phyloP scores from a whole-genome alignment of 371 early-diverging fungal genomes.

The Syncephalastrum monosporum region DNA sequence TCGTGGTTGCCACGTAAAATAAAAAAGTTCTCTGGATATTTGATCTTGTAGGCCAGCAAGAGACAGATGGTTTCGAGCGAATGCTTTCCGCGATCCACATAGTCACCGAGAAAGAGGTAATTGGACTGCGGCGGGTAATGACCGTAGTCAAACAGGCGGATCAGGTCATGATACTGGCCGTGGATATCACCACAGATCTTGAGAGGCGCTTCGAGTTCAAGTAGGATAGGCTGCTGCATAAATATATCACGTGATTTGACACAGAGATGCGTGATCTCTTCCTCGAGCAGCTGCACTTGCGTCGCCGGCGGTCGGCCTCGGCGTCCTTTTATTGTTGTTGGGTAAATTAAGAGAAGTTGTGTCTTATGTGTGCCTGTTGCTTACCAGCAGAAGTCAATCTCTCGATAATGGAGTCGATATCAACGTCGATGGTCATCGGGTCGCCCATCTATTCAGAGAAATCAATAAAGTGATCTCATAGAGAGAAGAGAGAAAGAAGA shows the following conservation, averaged over 20 bases:
- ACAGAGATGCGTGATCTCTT: constrained; percentile 88
- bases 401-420: too few species aligned
- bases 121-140: constrained; percentile 91
- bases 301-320: constrained; percentile 91
- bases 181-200: constrained; percentile 88
- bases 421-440: too few species aligned
- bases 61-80: constrained; percentile 74
- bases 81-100: constrained; percentile 94
- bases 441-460: too few species aligned
- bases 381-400: too few species aligned
- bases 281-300: constrained; percentile 72
- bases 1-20: constrained; percentile 96
- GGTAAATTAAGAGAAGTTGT: too few species aligned
- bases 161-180: constrained; percentile 92
- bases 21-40: constrained; percentile 96
- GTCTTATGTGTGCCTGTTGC: too few species aligned
- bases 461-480: too few species aligned
- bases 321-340: too few species aligned
- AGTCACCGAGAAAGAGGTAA: constrained; percentile 94
- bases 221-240: constrained; percentile 87
- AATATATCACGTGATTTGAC: constrained; percentile 85
- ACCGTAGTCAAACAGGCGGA: constrained; percentile 89
- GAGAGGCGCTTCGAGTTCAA: constrained; percentile 94
- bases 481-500: too few species aligned
- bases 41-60: constrained; percentile 88